phyloP scores from a whole-genome alignment of 305 asterid genomes.

The Ilex paraguariensis region DNA sequence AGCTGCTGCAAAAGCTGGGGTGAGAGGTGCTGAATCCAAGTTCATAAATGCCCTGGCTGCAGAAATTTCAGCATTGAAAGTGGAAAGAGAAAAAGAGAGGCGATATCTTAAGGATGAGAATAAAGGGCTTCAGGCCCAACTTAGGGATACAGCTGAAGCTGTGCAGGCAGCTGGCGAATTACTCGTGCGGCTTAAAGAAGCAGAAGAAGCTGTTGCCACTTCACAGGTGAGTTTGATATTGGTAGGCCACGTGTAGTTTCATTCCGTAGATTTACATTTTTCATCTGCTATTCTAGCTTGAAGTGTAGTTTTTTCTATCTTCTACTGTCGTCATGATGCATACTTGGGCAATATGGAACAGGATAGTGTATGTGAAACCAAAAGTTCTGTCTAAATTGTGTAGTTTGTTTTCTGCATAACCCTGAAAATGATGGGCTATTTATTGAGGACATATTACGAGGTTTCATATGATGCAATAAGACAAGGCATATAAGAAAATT shows the following conservation, averaged over 20 bases:
- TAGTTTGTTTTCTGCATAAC: neutral
- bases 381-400: neutral
- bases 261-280: neutral
- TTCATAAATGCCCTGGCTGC: slow-evolving; percentile 92
- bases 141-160: slow-evolving; percentile 98
- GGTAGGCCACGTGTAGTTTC: slow-evolving; percentile 6
- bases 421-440: neutral
- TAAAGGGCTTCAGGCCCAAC: slow-evolving; percentile 88
- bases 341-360: too few species aligned
- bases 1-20: slow-evolving; percentile 91
- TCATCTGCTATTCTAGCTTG: neutral
- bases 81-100: slow-evolving; percentile 86
- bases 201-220: slow-evolving; percentile 73
- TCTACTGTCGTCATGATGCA: too few species aligned
- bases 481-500: too few species aligned
- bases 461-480: too few species aligned
- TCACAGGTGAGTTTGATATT: slow-evolving; percentile 69
- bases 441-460: too few species aligned
- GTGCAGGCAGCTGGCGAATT: slow-evolving; percentile 99
- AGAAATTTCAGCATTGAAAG: slow-evolving; percentile 74
- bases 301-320: too few species aligned
- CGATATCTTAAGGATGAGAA: slow-evolving; percentile 75
- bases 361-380: neutral
- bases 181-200: slow-evolving; percentile 90
- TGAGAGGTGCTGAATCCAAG: slow-evolving; percentile 84